Evolutionary conservation across 177 flowering plant species (phyloP), one percentile per base, ranked within the genome.

Genomic region (Vitis hybrid): DNA sequence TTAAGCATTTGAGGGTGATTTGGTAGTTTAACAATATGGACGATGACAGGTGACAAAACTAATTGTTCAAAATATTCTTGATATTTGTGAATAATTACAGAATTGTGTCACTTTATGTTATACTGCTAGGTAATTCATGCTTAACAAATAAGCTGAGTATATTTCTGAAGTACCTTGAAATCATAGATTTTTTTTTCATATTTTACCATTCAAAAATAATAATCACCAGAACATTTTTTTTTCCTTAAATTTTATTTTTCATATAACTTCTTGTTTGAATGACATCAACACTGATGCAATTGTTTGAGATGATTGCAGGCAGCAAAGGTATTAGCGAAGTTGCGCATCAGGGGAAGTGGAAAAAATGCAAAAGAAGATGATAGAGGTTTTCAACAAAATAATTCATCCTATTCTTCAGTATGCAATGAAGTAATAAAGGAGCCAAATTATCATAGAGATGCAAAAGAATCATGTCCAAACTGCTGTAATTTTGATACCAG

Each of bases 271-370:
- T 52, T 27, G 30, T 27, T 27, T 27, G 30, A 2, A 19, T 56
- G 32, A 8, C 48, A 18, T 30, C n/a, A 13, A 3, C 6, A 10
- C 46, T 35, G 8, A 6, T 35, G 4, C 52, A 18, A 18, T 59
- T 40, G 30, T 57, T 69, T 62, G 48, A 2, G 49, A 60, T 67
- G 16, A 9, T 24, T 74, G 67, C 62, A 89, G 92, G 94, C 88
- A 60, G 88, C 78, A 66, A 88, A 86, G 69, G 55, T 89, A 15
- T 75, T 84, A n/a, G 76, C 79, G 40, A 86, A 89, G 73, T 70
- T 90, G 60, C 72, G 79, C 8, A 85, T 81, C 52, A 66, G 75
- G 59, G 80, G 75, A 52, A 58, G 57, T 15, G 50, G 73, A 46
- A 75, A 55, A 55, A 5, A 16, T 48, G 78, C 32, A 27, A 72